Percentiles rank a stretch among this genome's conserved stretches.
Evolutionary conservation across 805 yeast species (phyloP).

Genomic region (Candida verbasci): DNA sequence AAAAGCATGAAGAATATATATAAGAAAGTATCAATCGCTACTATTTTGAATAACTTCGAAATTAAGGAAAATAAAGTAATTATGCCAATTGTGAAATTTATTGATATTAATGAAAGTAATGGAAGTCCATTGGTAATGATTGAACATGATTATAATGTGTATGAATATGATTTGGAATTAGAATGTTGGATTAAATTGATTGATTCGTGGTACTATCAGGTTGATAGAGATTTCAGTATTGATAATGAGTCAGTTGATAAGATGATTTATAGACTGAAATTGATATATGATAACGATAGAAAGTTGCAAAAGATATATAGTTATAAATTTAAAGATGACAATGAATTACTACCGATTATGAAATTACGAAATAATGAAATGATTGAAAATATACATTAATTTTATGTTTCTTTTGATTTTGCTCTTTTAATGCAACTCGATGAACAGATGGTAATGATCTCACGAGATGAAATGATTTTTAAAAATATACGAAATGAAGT

Average conservation of each 20-base stretch:
- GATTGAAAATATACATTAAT: background rate
- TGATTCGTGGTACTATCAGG: constrained; percentile 40
- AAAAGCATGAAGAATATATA: constrained; percentile 26
- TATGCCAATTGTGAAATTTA: constrained; percentile 14
- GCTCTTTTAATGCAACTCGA: too few species aligned
- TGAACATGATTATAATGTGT: constrained; percentile 32
- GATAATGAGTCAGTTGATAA: background rate
- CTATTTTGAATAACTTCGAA: constrained; percentile 39
- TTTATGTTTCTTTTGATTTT: too few species aligned
- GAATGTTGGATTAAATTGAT: constrained; percentile 45
- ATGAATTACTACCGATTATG: constrained; percentile 5
- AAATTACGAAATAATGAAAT: constrained; percentile 3
- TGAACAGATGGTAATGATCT: too few species aligned
- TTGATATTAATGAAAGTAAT: constrained; percentile 29
- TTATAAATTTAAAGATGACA: constrained; percentile 7
- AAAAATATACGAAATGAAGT: too few species aligned
- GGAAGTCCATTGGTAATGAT: constrained; percentile 44
- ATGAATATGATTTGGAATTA: constrained; percentile 37
- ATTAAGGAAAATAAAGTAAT: constrained; percentile 9
- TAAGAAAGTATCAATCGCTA: constrained; percentile 47
- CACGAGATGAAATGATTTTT: too few species aligned
- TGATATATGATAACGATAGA: constrained; percentile 5
- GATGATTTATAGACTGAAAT: constrained; percentile 4
- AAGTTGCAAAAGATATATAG: constrained; percentile 2
- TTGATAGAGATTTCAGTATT: background rate